phyloP scores from a whole-genome alignment of 371 early-diverging fungal species.

The Blastocladiella emersonii region DNA sequence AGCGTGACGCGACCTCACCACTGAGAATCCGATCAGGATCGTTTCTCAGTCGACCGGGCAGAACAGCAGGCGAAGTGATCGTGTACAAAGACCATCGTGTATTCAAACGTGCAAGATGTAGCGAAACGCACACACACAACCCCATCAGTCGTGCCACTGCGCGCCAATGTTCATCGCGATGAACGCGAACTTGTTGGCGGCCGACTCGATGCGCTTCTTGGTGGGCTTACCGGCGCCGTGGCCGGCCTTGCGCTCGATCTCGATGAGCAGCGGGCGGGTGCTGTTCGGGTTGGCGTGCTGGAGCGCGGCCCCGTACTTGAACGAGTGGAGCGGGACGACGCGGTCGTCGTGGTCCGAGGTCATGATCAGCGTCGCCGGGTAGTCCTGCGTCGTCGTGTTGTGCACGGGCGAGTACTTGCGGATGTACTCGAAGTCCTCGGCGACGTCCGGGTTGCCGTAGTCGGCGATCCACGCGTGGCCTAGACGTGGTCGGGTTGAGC shows the following conservation, averaged over 20 bases:
- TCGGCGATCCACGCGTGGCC: slow-evolving; percentile 25
- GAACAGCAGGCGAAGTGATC: no score
- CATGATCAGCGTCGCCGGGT: slow-evolving; percentile 23
- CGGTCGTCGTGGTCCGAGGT: slow-evolving; percentile 35
- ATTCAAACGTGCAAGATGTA: no score
- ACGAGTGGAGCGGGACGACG: slow-evolving; percentile 34
- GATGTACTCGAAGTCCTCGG: slow-evolving; percentile 26
- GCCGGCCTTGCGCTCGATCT: slow-evolving; percentile 46
- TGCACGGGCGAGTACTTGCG: slow-evolving; percentile 47
- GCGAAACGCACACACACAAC: no score
- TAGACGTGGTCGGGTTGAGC: no score
- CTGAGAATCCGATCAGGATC: no score
- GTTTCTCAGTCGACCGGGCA: no score
- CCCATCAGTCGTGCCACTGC: not conserved
- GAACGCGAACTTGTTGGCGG: slow-evolving; percentile 41
- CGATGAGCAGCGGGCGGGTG: slow-evolving; percentile 33
- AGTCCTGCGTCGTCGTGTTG: slow-evolving; percentile 25
- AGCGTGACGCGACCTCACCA: no score
- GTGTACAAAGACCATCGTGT: no score
- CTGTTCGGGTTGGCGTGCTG: slow-evolving; percentile 31
- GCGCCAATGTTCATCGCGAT: slow-evolving; percentile 9
- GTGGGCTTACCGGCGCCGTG: slow-evolving; percentile 54
- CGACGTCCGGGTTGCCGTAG: slow-evolving; percentile 32
- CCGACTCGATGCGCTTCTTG: slow-evolving; percentile 30
- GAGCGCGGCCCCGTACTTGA: slow-evolving; percentile 42